Base-by-base conservation (phyloP, 1,139 yeast genomes). In the Yamadazyma triangularis region DNA sequence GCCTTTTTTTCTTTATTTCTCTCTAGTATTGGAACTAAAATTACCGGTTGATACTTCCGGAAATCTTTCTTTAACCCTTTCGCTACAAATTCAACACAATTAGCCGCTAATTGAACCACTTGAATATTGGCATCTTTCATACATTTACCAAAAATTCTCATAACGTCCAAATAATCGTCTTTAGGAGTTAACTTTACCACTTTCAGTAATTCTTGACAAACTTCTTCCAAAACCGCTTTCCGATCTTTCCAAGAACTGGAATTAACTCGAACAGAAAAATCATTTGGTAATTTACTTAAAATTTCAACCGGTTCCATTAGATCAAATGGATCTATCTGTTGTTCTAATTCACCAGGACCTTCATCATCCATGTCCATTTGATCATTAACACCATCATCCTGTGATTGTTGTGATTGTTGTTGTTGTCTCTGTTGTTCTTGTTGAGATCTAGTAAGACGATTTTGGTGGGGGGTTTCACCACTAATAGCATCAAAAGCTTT, bases 181-280 rank as follows among this genome's bases (percentile, higher is more conserved):
- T 36, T 38, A 3, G 53, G 37, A 2, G 44, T 53, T 25, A 67
- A 41, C 35, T 60, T 65, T 3, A 58, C 58, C n/a, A 75, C 79
- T 35, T 77, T 74, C 15, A 70, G 58, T 27, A 87, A 63, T 8
- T 66, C 59, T 4, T 67, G 67, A 18, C 65, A 59, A 2, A 82
- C 73, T 42, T 80, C 88, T 32, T 87, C 94, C 39, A 93, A 64
- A 0, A 73, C 88, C 42, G 85, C 96, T 36, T 85, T 88, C 42
- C 98, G 71, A 34, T 88, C 97, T 51, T 89, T 88, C 98, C 98
- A 91, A 45, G 82, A 79, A 0, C 79, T 42, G 1, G 89, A 79
- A 2, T 68, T 53, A 19, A 87, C 58, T 40, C 78, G 64, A 2
- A 66, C 48, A 13, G 70, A 53, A 36, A 88, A 72, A 45, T 79